These are phyloP conservation scores for Westerdykella sp. DNA, from an alignment of 2,329 filamentous ascomycete genomes.

Conservation along the genomic window DNA sequence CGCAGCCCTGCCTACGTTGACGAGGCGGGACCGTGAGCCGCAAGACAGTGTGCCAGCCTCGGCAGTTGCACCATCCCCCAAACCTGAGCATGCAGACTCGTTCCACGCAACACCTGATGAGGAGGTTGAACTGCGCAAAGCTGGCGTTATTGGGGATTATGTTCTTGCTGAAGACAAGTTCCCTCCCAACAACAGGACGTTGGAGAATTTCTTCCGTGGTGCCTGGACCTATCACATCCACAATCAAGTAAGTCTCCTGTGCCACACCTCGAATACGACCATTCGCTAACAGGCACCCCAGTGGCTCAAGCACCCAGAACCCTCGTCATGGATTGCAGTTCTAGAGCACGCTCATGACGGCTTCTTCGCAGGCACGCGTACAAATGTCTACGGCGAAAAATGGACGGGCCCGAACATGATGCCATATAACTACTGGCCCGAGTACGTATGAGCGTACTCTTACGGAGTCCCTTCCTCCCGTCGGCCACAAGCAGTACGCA, in stretches of 20 bases:
- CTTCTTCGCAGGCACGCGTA: constrained; percentile 46
- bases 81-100: constrained; percentile 28
- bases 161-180: constrained; percentile 46
- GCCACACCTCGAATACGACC: neutral
- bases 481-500: neutral
- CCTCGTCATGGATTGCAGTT: constrained; percentile 51
- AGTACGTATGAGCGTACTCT: constrained; percentile 39
- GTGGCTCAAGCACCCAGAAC: constrained; percentile 53
- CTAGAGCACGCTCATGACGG: constrained; percentile 50
- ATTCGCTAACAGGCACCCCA: constrained; percentile 26
- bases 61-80: constrained; percentile 22
- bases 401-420: constrained; percentile 46
- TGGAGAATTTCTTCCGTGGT: constrained; percentile 52
- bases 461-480: neutral
- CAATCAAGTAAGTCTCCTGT: constrained; percentile 44
- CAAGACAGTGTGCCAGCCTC: constrained; percentile 23
- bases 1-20: constrained; percentile 4
- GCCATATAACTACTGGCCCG: constrained; percentile 48
- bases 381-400: constrained; percentile 50
- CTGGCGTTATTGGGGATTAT: constrained; percentile 42
- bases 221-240: constrained; percentile 55
- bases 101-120: constrained; percentile 39
- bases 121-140: constrained; percentile 36
- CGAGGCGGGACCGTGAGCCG: constrained; percentile 18
- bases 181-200: constrained; percentile 51